These are phyloP conservation scores for Zygnema cylindricum DNA, from an alignment of 139 green algal species.

Conservation along the genomic window DNA sequence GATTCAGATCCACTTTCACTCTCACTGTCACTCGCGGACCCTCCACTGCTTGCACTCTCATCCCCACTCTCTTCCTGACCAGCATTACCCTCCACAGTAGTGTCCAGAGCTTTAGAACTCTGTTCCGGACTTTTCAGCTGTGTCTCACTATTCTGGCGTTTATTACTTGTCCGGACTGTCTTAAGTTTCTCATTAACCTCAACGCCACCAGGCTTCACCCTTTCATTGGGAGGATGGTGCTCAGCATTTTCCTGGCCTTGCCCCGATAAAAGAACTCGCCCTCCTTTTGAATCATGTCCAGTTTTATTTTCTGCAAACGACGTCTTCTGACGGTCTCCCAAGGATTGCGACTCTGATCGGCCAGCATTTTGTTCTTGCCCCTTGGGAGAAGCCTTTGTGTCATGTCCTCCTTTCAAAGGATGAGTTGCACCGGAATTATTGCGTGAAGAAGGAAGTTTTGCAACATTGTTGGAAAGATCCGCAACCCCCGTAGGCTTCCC, in stretches of 20 bases:
- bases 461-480: too few relatives aligned
- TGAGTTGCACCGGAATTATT: too few relatives aligned
- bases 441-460: too few relatives aligned
- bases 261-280: background rate
- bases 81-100: background rate
- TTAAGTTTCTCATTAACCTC: background rate
- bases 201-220: background rate
- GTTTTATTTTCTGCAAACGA: too few relatives aligned
- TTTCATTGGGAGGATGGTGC: background rate
- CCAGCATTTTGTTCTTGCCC: too few relatives aligned
- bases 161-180: background rate
- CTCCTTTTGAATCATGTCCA: too few relatives aligned
- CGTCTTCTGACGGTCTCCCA: too few relatives aligned
- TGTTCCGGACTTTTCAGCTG: background rate
- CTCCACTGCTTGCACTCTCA: conserved; percentile 14
- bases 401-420: too few relatives aligned
- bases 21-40: background rate
- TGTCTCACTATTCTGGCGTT: background rate
- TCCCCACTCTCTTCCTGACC: background rate
- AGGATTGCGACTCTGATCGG: too few relatives aligned
- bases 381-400: too few relatives aligned
- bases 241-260: background rate
- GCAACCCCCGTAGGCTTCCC: too few relatives aligned
- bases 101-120: background rate
- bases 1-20: background rate